These are phyloP conservation scores for Myxozyma monticola DNA, from an alignment of 805 yeast species.

Conservation along the genomic window DNA sequence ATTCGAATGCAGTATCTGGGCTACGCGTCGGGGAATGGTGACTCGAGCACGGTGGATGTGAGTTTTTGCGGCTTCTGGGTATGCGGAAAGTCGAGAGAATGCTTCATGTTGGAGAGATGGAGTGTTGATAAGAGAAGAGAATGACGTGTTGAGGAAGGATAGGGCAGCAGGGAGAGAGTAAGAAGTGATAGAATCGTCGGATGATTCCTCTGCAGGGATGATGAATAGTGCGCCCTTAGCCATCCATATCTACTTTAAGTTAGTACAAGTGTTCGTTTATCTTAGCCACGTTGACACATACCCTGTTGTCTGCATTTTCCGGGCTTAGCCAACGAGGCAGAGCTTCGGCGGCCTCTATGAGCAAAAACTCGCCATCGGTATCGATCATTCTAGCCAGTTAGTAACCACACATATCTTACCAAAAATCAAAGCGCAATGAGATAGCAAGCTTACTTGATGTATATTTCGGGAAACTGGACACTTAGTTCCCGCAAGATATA, in stretches of 20 bases:
- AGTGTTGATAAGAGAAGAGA: conserved; percentile 3
- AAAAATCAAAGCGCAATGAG: no score
- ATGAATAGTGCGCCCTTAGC: conserved; percentile 29
- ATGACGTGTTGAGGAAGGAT: conserved; percentile 1
- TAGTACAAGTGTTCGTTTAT: no score
- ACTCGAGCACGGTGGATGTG: conserved; percentile 31
- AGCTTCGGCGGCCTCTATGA: conserved; percentile 51
- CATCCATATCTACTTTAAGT: conserved; percentile 32
- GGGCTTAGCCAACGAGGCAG: conserved; percentile 53
- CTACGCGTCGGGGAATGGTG: conserved; percentile 32
- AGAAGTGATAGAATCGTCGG: neutral
- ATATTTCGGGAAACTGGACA: conserved; percentile 19
- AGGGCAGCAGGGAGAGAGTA: conserved; percentile 3
- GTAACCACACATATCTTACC: no score
- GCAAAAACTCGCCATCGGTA: conserved; percentile 56
- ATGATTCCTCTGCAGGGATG: conserved; percentile 17
- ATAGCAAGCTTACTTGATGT: conserved; percentile 16
- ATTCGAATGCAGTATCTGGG: conserved; percentile 29
- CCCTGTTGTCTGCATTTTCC: conserved; percentile 49
- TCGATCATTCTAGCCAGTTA: conserved; percentile 42
- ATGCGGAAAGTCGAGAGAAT: conserved; percentile 11
- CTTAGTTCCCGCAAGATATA: conserved; percentile 32
- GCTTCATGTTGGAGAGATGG: conserved; percentile 14
- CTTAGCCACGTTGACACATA: no score
- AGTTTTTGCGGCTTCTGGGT: conserved; percentile 24